Conservation (phyloP, 805 yeast genomes). For the Kodamaea kakaduensis region DNA sequence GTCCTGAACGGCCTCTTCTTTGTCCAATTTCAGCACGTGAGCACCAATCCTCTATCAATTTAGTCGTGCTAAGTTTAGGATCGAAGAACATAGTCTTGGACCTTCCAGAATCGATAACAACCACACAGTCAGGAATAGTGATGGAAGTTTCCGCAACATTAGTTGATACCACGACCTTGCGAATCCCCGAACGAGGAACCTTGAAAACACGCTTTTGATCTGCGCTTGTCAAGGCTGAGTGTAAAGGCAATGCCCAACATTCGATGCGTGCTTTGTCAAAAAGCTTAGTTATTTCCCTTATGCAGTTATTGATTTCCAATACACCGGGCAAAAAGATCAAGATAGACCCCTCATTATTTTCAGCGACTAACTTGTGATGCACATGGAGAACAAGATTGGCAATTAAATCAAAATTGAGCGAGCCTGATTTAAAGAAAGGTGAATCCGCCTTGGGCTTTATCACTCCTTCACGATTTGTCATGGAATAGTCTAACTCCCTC, state of each 20-base stretch:
- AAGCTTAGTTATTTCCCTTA: slow-evolving; percentile 32
- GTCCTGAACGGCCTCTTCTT: slow-evolving; percentile 97
- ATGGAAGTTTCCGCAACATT: slow-evolving; percentile 97
- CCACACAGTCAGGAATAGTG: slow-evolving; percentile 93
- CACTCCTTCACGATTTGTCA: slow-evolving; percentile 38
- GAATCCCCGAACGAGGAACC: slow-evolving; percentile 44
- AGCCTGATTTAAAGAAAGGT: slow-evolving; percentile 59
- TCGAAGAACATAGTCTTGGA: slow-evolving; percentile 77
- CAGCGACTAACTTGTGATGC: slow-evolving; percentile 43
- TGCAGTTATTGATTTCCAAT: slow-evolving; percentile 72
- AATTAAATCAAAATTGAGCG: slow-evolving; percentile 71
- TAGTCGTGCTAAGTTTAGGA: slow-evolving; percentile 60
- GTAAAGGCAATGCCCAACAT: slow-evolving; percentile 65
- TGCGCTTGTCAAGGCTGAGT: slow-evolving; percentile 77
- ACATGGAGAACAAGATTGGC: slow-evolving; percentile 51
- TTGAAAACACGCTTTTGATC: slow-evolving; percentile 80
- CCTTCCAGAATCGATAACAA: slow-evolving; percentile 82
- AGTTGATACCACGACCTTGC: slow-evolving; percentile 86
- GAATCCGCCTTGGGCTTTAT: slow-evolving; percentile 62
- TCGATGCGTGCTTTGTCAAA: slow-evolving; percentile 16
- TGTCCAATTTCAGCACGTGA: slow-evolving; percentile 87
- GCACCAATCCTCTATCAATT: slow-evolving; percentile 76
- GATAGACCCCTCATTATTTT: slow-evolving; percentile 61
- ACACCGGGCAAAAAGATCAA: slow-evolving; percentile 88
- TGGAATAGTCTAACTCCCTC: slow-evolving; percentile 51